phyloP scores from a whole-genome alignment of 768 basidiomycete genomes.

The Leccinum subtestaceum region DNA sequence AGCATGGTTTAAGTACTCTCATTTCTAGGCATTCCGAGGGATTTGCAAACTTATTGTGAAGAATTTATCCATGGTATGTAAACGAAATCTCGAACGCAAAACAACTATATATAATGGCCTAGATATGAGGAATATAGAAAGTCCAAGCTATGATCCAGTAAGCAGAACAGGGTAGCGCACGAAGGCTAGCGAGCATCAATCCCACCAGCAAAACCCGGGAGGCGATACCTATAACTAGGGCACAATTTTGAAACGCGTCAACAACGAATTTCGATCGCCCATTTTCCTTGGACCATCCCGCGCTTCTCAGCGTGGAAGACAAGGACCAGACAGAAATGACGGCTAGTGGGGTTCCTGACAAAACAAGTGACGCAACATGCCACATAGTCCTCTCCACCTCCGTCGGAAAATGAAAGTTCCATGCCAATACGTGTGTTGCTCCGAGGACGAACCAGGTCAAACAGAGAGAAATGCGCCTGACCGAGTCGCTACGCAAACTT shows the following conservation, averaged over 20 bases:
- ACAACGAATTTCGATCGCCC: not conserved
- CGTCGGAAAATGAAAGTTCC: not conserved
- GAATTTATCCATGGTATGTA: too few species aligned
- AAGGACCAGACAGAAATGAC: not conserved
- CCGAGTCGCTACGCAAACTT: not conserved
- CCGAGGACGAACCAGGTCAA: not conserved
- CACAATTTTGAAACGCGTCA: not conserved
- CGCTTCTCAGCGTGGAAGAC: not conserved
- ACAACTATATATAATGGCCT: not conserved
- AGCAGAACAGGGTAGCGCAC: not conserved
- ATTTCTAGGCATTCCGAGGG: too few species aligned
- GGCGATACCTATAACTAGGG: not conserved
- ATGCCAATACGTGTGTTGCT: not conserved
- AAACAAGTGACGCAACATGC: not conserved
- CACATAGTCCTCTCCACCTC: not conserved
- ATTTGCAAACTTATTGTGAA: too few species aligned
- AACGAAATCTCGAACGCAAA: too few species aligned
- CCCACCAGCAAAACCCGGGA: not conserved
- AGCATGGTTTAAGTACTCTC: too few species aligned
- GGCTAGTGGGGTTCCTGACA: not conserved
- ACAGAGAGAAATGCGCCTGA: not conserved
- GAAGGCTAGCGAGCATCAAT: slow-evolving; percentile 1
- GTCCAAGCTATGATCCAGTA: not conserved
- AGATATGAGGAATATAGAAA: not conserved
- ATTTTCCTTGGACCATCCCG: not conserved